A percentile compares a stretch with the other conserved stretches of the same genome.
phyloP scores from a whole-genome alignment of 2,329 filamentous ascomycete species.

The Penicillium verrucosum region DNA sequence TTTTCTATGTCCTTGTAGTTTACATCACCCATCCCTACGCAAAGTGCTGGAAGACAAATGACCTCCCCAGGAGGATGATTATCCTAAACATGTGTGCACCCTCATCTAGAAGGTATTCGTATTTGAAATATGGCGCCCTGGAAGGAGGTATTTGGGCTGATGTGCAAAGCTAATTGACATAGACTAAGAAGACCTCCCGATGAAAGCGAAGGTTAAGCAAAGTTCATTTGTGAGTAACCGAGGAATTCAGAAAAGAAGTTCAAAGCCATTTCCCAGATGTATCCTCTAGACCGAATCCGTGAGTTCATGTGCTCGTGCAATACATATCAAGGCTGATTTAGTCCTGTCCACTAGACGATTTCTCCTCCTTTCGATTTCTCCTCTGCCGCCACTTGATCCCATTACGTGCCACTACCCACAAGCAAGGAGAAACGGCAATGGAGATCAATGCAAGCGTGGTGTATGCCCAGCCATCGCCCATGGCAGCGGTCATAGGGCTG shows the following conservation, averaged over 20 bases:
- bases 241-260: neutral
- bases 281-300: neutral
- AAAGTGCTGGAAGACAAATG: neutral
- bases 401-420: slow-evolving; percentile 27
- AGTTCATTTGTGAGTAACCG: neutral
- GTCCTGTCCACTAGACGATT: neutral
- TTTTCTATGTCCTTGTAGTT: neutral
- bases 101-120: neutral
- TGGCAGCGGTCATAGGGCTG: slow-evolving; percentile 36
- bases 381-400: slow-evolving; percentile 31
- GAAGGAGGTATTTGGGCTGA: neutral
- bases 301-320: neutral
- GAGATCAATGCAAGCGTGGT: slow-evolving; percentile 37
- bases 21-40: neutral
- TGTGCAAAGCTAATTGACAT: neutral
- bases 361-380: slow-evolving; percentile 11
- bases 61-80: neutral
- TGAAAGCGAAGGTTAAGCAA: neutral
- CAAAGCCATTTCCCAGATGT: neutral
- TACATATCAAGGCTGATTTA: neutral
- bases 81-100: neutral
- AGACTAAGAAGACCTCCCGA: neutral
- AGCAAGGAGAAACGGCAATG: slow-evolving; percentile 18
- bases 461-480: slow-evolving; percentile 44
- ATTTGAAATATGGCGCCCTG: too few relatives aligned